Base-by-base conservation (phyloP, 345 rosid species). In the Hypericum perforatum region DNA sequence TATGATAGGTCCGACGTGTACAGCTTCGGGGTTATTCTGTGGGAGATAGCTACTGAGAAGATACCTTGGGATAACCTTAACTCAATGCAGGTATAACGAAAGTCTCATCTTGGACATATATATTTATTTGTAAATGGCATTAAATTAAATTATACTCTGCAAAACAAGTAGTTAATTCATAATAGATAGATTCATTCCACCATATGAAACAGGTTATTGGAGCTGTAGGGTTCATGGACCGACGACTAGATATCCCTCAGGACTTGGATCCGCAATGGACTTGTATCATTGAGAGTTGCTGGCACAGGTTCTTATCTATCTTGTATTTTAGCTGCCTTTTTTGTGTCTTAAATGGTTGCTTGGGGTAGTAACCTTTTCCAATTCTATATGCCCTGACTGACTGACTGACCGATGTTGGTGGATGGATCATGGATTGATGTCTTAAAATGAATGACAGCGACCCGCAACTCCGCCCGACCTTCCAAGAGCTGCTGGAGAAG, bases 181-280 rank as follows among this genome's bases (percentile, higher is more conserved):
- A n/a, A n/a, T n/a, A n/a, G n/a, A n/a, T n/a, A n/a, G n/a, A n/a
- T n/a, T n/a, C n/a, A n/a, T 22, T 22, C 32, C 32, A 22, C 32
- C 4, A 61, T 10, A 61, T 58, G 51, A 57, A 69, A 69, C 80
- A 91, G 98, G 86, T 91, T 74, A 81, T 91, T 46, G 98, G 89
- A 67, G 96, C 98, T 60, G 98, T 88, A 41, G 98, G 98, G 54
- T 92, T 81, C 81, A 92, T 92, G 95, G 73, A 88, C 70, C 96
- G 85, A 70, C 77, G 90, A 50, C 68, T 92, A 40, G 98, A 92
- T 59, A 82, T 85, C 49, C 96, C 98, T 43, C 73, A 73, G 39
- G 82, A 88, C 42, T 63, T 76, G 48, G 95, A 92, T 75, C 94
- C 96, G 50, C 71, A 63, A 53, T 88, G 95, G 96, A 74, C 80